Conservation (phyloP, 768 basidiomycete genomes). For the Mycena albidolilacea region DNA sequence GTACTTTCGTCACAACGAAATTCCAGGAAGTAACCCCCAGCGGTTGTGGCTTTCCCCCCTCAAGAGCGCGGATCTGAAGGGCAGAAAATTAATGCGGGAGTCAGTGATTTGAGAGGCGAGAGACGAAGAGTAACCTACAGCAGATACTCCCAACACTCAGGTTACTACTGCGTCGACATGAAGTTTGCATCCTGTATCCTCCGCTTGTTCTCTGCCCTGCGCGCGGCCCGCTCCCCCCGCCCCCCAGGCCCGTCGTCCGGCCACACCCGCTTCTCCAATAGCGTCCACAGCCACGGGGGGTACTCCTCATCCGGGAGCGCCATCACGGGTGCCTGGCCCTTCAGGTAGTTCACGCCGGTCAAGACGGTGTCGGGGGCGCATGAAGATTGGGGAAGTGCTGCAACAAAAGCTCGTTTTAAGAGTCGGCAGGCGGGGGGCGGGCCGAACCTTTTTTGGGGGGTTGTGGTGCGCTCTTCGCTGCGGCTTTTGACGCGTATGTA, state of each 20-base stretch:
- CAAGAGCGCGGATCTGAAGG: not conserved
- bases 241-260: constrained; percentile 85
- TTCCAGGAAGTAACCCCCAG: not conserved
- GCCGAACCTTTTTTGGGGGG: constrained; percentile 18
- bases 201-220: constrained; percentile 75
- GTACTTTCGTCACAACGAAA: constrained; percentile 6
- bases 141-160: not conserved
- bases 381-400: constrained; percentile 63
- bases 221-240: constrained; percentile 67
- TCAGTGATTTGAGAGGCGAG: not conserved
- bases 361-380: constrained; percentile 82
- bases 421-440: not conserved
- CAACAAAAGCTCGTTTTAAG: not conserved
- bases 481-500: constrained; percentile 26
- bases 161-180: constrained; percentile 87
- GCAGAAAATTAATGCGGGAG: not conserved
- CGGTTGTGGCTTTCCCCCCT: not conserved
- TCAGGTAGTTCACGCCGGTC: constrained; percentile 87
- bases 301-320: constrained; percentile 88
- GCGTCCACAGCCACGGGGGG: constrained; percentile 91
- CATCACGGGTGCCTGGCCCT: constrained; percentile 83
- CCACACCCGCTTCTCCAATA: constrained; percentile 72
- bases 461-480: not conserved
- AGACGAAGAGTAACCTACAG: not conserved
- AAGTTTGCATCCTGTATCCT: constrained; percentile 88